Percentiles rank a stretch among this genome's conserved stretches.
These are phyloP conservation scores for Gloeophyllum trabeum DNA, from an alignment of 768 basidiomycete species.

Conservation along the genomic window DNA sequence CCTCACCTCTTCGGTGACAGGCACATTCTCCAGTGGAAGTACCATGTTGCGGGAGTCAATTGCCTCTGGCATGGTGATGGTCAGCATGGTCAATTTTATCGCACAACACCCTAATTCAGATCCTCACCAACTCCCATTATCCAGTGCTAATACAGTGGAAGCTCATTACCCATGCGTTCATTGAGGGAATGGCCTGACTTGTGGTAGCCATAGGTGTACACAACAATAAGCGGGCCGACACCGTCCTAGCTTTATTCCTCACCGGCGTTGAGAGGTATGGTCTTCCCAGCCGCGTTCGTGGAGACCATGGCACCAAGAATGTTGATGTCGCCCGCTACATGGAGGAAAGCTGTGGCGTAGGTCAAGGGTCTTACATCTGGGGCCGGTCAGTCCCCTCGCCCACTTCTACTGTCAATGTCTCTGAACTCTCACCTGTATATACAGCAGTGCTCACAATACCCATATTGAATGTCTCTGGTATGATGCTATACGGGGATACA, in stretches of 20 bases:
- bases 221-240: slow-evolving; percentile 14
- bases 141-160: too few relatives aligned
- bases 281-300: slow-evolving; percentile 7
- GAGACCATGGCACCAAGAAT: slow-evolving; percentile 13
- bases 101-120: too few relatives aligned
- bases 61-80: too few relatives aligned
- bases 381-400: slow-evolving; percentile 6
- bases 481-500: slow-evolving; percentile 8
- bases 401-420: not conserved
- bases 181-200: too few relatives aligned
- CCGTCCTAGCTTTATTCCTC: slow-evolving; percentile 8
- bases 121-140: too few relatives aligned
- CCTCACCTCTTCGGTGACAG: too few relatives aligned
- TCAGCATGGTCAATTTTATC: too few relatives aligned
- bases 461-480: slow-evolving; percentile 12
- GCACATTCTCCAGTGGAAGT: too few relatives aligned
- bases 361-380: slow-evolving; percentile 12
- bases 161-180: too few relatives aligned
- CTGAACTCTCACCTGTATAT: not conserved
- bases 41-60: too few relatives aligned
- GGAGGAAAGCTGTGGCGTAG: slow-evolving; percentile 6
- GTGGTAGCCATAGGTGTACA: too few relatives aligned
- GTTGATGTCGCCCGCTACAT: slow-evolving; percentile 9
- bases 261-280: slow-evolving; percentile 6
- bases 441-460: slow-evolving; percentile 11